Evolutionary conservation across 2,329 filamentous ascomycete genomes (phyloP).

Genomic region (Ascomycota sp.): DNA sequence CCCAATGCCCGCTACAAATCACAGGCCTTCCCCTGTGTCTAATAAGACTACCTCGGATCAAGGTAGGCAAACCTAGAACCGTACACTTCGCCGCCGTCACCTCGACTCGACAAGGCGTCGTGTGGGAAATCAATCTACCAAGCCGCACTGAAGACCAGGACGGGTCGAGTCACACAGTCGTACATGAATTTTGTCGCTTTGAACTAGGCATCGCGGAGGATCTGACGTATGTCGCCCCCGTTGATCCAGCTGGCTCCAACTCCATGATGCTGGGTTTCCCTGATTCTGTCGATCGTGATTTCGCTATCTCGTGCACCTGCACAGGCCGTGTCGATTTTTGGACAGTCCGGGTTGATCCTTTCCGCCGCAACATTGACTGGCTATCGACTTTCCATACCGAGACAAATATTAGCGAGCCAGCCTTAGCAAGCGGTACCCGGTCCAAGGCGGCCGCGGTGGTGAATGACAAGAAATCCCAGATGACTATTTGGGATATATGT

Average conservation of each 20-base stretch:
- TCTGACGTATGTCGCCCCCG: slow-evolving; percentile 48
- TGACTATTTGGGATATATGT: slow-evolving; percentile 82
- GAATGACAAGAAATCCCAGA: slow-evolving; percentile 44
- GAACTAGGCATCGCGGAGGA: slow-evolving; percentile 37
- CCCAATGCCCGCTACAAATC: slow-evolving; percentile 26
- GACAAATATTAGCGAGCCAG: slow-evolving; percentile 49
- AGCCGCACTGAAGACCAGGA: slow-evolving; percentile 13
- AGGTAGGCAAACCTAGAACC: slow-evolving; percentile 30
- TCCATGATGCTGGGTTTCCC: slow-evolving; percentile 54
- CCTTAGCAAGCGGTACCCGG: slow-evolving; percentile 64
- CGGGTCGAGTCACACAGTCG: slow-evolving; percentile 7
- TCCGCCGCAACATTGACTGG: slow-evolving; percentile 48
- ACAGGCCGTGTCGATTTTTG: slow-evolving; percentile 59
- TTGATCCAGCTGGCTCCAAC: slow-evolving; percentile 62
- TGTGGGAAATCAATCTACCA: slow-evolving; percentile 55
- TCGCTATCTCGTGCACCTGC: slow-evolving; percentile 65
- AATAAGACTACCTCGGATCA: slow-evolving; percentile 43
- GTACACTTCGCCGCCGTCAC: slow-evolving; percentile 65
- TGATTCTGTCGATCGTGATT: slow-evolving; percentile 66
- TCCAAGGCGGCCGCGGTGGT: slow-evolving; percentile 73
- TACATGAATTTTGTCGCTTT: slow-evolving; percentile 50
- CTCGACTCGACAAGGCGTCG: slow-evolving; percentile 53
- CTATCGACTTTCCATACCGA: slow-evolving; percentile 61
- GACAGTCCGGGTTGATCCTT: slow-evolving; percentile 51
- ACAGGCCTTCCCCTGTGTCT: slow-evolving; percentile 58